Conservation (phyloP, 2,329 filamentous ascomycete genomes). For the Fusarium torulosum region DNA sequence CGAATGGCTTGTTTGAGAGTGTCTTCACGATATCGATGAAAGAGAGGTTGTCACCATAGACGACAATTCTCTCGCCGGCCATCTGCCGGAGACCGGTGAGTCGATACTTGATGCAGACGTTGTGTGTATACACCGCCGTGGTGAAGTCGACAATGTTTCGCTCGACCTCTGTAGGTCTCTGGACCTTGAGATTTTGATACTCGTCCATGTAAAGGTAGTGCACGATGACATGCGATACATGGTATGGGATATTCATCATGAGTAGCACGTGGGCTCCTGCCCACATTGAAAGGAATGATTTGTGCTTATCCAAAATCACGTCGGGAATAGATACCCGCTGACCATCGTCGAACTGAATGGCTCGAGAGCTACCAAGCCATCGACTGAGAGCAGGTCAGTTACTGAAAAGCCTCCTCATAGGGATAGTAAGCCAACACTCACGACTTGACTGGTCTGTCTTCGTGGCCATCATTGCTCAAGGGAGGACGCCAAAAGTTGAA, state of each 20-base stretch:
- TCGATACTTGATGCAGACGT: background rate
- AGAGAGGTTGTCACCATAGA: background rate
- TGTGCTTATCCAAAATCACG: background rate
- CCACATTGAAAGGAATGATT: background rate
- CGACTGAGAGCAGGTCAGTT: background rate
- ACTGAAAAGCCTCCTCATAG: background rate
- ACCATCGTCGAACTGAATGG: background rate
- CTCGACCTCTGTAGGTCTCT: fast-evolving
- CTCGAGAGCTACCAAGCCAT: background rate
- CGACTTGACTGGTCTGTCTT: background rate
- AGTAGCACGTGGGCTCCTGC: background rate
- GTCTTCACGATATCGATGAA: background rate
- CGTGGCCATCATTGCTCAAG: background rate
- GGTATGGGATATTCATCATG: background rate
- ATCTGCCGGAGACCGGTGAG: background rate
- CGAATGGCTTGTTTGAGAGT: background rate
- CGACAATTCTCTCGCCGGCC: background rate
- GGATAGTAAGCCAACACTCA: background rate
- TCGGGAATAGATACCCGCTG: background rate
- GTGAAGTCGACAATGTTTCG: background rate
- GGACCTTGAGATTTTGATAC: background rate
- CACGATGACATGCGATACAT: background rate
- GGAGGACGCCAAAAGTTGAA: too few relatives aligned
- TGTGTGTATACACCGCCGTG: background rate
- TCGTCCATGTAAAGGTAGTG: background rate